Conservation (phyloP, 148 eudicot species). For the Camellia granthamiana region DNA sequence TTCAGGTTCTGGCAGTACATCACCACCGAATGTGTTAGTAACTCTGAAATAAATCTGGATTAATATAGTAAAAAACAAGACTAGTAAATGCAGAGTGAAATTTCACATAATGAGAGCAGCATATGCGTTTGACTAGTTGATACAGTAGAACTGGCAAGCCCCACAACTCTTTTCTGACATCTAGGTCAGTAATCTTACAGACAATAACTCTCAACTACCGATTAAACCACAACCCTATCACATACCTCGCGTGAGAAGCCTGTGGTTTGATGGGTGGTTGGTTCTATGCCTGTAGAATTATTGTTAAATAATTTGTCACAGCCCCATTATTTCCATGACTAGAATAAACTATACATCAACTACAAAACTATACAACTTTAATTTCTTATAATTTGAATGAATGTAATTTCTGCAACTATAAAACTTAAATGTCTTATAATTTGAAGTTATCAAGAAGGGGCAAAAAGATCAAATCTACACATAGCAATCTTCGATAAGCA, state of each 20-base stretch:
- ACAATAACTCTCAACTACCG: no score
- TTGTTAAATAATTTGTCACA: neutral
- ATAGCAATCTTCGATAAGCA: neutral
- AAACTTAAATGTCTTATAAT: neutral
- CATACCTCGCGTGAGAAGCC: no score
- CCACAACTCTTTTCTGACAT: conserved; percentile 7
- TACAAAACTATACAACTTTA: neutral
- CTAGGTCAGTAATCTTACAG: neutral
- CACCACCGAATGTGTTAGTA: no score
- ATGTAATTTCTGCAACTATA: neutral
- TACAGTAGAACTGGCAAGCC: neutral
- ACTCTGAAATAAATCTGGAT: no score
- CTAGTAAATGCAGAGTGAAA: no score
- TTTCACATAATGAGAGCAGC: neutral
- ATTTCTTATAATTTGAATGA: neutral
- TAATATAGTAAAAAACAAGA: no score
- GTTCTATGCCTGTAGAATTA: no score
- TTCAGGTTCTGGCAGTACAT: no score
- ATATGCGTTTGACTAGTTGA: neutral
- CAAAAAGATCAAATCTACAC: neutral
- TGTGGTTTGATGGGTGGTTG: no score
- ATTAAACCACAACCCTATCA: no score
- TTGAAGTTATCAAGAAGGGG: neutral
- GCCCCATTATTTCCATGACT: neutral
- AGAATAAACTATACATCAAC: neutral